Evolutionary conservation across 2,329 filamentous ascomycete species (phyloP).

Genomic region (Penicillium sclerotiorum): DNA sequence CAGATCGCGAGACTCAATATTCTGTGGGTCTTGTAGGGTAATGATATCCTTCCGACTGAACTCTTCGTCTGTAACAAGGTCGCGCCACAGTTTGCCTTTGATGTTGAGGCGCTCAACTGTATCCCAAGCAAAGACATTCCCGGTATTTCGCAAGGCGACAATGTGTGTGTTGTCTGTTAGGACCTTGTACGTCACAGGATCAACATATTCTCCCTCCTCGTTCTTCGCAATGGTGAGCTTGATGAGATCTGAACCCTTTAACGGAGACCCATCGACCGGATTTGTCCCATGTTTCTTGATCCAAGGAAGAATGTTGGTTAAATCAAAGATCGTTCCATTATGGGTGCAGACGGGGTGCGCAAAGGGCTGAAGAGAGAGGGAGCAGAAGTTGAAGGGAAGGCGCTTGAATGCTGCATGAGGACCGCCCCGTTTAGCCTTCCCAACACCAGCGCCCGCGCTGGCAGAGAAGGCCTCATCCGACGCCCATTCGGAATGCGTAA

Average conservation of each 20-base stretch:
- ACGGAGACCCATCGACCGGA: slow-evolving; percentile 77
- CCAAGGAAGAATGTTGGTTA: slow-evolving; percentile 93
- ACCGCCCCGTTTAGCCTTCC: slow-evolving; percentile 54
- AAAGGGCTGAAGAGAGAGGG: slow-evolving; percentile 93
- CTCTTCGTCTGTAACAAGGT: slow-evolving; percentile 82
- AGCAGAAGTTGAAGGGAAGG: slow-evolving; percentile 97
- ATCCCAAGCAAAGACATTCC: slow-evolving; percentile 96
- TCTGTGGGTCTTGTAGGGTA: slow-evolving; percentile 93
- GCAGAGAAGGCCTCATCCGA: slow-evolving; percentile 87
- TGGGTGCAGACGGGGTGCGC: slow-evolving; percentile 89
- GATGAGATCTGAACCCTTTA: slow-evolving; percentile 81
- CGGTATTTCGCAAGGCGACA: slow-evolving; percentile 80
- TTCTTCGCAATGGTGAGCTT: slow-evolving; percentile 92
- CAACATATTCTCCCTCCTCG: slow-evolving; percentile 85
- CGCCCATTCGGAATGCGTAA: slow-evolving; percentile 97
- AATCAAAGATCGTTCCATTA: slow-evolving; percentile 87
- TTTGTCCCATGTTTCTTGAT: slow-evolving; percentile 92
- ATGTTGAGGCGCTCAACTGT: slow-evolving; percentile 94
- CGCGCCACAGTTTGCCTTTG: slow-evolving; percentile 93
- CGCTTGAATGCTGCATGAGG: slow-evolving; percentile 74
- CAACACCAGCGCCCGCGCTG: slow-evolving; percentile 69
- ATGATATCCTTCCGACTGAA: slow-evolving; percentile 93
- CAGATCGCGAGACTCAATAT: slow-evolving; percentile 77
- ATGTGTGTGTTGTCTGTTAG: slow-evolving; percentile 98
- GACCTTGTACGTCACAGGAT: slow-evolving; percentile 96